These are phyloP conservation scores for Arachnopeziza araneosa DNA, from an alignment of 2,329 filamentous ascomycete genomes.

Conservation along the genomic window DNA sequence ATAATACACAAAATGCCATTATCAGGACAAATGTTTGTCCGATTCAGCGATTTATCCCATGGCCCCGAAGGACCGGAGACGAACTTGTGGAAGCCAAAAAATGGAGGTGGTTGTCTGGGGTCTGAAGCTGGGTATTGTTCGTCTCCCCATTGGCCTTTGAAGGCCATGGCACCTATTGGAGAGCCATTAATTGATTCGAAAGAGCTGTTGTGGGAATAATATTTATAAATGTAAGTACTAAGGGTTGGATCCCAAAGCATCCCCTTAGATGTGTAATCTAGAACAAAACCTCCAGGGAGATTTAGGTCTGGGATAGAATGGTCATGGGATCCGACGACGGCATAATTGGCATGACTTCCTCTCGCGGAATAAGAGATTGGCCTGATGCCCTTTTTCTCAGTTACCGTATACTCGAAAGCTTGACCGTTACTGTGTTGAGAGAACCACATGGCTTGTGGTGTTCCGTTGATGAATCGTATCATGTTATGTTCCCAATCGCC, in stretches of 20 bases:
- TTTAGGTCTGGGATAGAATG: slow-evolving; percentile 55
- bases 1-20: slow-evolving; percentile 28
- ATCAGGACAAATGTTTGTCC: slow-evolving; percentile 51
- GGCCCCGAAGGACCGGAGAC: slow-evolving; percentile 56
- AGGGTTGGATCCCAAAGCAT: slow-evolving; percentile 54
- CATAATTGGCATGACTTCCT: slow-evolving; percentile 61
- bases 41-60: slow-evolving; percentile 50
- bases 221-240: slow-evolving; percentile 51
- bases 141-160: slow-evolving; percentile 57
- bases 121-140: slow-evolving; percentile 47
- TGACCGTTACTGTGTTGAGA: slow-evolving; percentile 58
- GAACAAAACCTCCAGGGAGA: slow-evolving; percentile 45
- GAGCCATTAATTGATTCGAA: slow-evolving; percentile 27
- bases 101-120: slow-evolving; percentile 33
- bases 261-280: slow-evolving; percentile 50
- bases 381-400: slow-evolving; percentile 47
- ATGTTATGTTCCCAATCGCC: slow-evolving; percentile 65
- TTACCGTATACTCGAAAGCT: slow-evolving; percentile 52
- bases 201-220: slow-evolving; percentile 32
- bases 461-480: slow-evolving; percentile 55
- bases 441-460: slow-evolving; percentile 53
- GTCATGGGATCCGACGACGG: slow-evolving; percentile 53
- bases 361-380: slow-evolving; percentile 54
- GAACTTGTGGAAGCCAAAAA: slow-evolving; percentile 46
- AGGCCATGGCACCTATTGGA: slow-evolving; percentile 51